Base-by-base conservation (phyloP, 257 asterid species). In the Parsonsia alboflavescens region DNA sequence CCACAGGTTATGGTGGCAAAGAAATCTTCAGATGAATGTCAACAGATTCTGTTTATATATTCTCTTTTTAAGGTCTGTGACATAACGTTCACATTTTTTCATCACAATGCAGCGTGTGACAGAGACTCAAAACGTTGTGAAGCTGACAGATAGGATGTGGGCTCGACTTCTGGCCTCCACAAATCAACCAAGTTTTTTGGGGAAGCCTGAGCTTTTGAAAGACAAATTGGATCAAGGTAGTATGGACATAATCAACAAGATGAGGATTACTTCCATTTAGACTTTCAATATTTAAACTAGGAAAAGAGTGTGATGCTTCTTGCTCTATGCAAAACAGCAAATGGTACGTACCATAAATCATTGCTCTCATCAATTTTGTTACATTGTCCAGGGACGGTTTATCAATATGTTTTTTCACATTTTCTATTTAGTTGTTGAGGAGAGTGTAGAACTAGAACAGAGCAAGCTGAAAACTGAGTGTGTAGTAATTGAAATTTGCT, bases 161-260 rank as follows among this genome's bases (percentile, higher is more conserved):
- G 97, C 97, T 67, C 97, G 98, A 68, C 92, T 93, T 75, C 95
- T 94, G 45, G 95, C 93, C 28, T 94, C 97, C 41, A 94, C 97
- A 19, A 89, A 89, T 83, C 98, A 94, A 81, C 98, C 98, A 56
- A 87, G 93, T 76, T 91, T 94, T 72, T 50, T 90, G 10, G 78
- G 80, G 10, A 63, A 69, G 26, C 79, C 84, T 71, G 93, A 89
- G 70, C 78, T 63, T 69, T 81, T 81, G 78, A 87, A 68, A 76
- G 93, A 86, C 72, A 79, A 77, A 78, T 78, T 81, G 59, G 73
- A 81, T 75, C 81, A 76, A 79, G 78, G 82, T 80, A 82, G 81
- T 53, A 74, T 84, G 71, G 97, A 89, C 49, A 83, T 72, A 56
- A 85, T 85, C 71, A 46, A 85, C 73, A 72, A 78, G 70, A 73